Conservation (phyloP, 768 basidiomycete species). For the Hypholoma sublateritium region DNA sequence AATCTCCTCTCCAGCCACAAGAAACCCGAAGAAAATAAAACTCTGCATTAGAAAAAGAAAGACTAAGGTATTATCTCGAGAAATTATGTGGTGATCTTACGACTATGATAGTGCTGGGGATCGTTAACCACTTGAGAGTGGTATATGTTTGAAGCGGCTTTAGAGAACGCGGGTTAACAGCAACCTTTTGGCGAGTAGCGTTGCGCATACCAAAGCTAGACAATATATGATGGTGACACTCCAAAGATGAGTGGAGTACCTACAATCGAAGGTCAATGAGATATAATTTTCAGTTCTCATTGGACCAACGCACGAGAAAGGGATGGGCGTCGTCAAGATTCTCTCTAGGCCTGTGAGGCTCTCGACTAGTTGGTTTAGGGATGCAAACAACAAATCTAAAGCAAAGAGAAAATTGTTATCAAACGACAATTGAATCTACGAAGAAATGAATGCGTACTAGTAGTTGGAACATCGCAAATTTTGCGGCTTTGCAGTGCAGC, state of each 20-base stretch:
- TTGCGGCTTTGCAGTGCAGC: conserved; percentile 59
- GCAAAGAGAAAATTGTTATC: not conserved
- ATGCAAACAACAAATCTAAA: conserved; percentile 43
- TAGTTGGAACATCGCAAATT: conserved; percentile 56
- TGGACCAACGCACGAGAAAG: conserved; percentile 55
- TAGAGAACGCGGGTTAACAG: not conserved
- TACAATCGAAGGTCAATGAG: conserved; percentile 19
- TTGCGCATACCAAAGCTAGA: conserved; percentile 48
- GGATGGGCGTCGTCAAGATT: conserved; percentile 75
- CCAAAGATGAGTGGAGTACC: conserved; percentile 73
- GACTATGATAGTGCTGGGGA: conserved; percentile 56
- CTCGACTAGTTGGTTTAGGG: conserved; percentile 60
- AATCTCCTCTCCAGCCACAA: conserved; percentile 75
- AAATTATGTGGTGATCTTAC: conserved; percentile 32
- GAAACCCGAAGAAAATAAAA: conserved; percentile 74
- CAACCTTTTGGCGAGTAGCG: too few relatives aligned
- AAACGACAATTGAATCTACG: not conserved
- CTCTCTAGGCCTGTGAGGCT: conserved; percentile 69
- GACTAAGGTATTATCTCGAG: not conserved
- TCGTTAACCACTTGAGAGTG: conserved; percentile 58
- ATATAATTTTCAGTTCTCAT: too few relatives aligned
- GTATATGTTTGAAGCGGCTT: conserved; percentile 68
- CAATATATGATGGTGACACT: conserved; percentile 60
- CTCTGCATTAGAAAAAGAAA: conserved; percentile 32
- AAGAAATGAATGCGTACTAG: conserved; percentile 39